Conservation (phyloP, 2,329 filamentous ascomycete genomes). For the Ascochyta rabiei region DNA sequence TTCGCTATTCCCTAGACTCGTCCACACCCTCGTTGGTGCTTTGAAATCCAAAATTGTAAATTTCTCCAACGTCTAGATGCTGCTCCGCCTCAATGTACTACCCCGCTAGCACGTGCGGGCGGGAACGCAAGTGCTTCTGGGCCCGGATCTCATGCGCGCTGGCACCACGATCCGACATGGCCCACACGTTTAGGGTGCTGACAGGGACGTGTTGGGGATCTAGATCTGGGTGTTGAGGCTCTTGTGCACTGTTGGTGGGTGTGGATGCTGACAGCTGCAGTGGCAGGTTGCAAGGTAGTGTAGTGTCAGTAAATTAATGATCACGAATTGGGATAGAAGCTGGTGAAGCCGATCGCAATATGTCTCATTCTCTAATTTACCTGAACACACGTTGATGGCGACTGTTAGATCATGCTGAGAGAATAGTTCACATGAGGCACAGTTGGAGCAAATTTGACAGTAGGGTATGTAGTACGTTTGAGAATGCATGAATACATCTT, state of each 20-base stretch:
- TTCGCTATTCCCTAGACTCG: constrained; percentile 1
- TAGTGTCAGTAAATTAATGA: not conserved
- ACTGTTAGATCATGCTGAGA: not conserved
- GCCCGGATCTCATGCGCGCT: constrained; percentile 13
- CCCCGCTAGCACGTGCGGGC: constrained; percentile 16
- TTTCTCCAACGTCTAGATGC: constrained; percentile 5
- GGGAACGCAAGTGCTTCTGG: constrained; percentile 17
- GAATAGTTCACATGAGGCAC: not conserved
- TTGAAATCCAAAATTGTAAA: not conserved
- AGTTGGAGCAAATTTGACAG: not conserved
- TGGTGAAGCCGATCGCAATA: not conserved
- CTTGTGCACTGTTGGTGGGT: not conserved
- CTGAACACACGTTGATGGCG: not conserved
- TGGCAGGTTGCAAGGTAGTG: not conserved
- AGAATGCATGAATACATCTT: not conserved
- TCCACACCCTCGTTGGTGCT: not conserved
- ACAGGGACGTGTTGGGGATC: constrained; percentile 9
- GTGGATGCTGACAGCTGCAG: not conserved
- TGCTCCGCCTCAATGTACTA: constrained; percentile 13
- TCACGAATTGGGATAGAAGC: not conserved
- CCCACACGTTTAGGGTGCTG: constrained; percentile 14
- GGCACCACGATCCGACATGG: constrained; percentile 8
- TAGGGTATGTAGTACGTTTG: constrained; percentile 5
- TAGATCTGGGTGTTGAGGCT: constrained; percentile 3
- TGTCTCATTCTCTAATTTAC: not conserved